Evolutionary conservation across 2,329 filamentous ascomycete genomes (phyloP).

Genomic region (Claviceps pazoutovae): DNA sequence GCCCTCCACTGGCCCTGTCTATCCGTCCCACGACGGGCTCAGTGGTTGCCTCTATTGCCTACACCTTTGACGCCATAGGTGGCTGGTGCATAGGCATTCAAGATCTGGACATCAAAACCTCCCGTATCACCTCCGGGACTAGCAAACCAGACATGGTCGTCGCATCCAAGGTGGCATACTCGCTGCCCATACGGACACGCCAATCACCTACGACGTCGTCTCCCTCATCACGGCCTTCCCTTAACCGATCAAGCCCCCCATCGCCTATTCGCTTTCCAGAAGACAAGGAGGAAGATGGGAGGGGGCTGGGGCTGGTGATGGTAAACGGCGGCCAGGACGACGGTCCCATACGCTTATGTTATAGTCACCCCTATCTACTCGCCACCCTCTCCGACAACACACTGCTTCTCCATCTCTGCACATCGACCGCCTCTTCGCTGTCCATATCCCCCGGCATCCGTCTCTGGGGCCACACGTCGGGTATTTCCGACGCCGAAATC

Average conservation of each 20-base stretch:
- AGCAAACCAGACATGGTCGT: conserved; percentile 15
- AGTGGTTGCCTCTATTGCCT: conserved; percentile 73
- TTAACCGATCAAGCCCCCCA: background rate
- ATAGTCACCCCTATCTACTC: conserved; percentile 72
- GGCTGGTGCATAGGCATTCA: conserved; percentile 91
- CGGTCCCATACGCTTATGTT: conserved; percentile 51
- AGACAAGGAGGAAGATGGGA: too few relatives aligned
- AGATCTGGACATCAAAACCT: conserved; percentile 53
- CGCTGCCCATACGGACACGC: conserved; percentile 18
- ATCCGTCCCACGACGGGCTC: conserved; percentile 52
- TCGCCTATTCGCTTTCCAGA: background rate
- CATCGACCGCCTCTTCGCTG: conserved; percentile 51
- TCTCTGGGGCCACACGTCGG: conserved; percentile 85
- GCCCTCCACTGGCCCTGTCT: conserved; percentile 68
- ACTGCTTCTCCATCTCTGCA: conserved; percentile 67
- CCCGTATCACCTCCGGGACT: conserved; percentile 9
- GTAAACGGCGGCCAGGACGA: conserved; percentile 9
- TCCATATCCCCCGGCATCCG: conserved; percentile 60
- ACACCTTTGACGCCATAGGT: conserved; percentile 62
- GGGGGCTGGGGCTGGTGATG: too few relatives aligned
- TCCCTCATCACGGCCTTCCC: background rate
- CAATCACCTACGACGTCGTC: conserved; percentile 6
- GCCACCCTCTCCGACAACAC: conserved; percentile 81
- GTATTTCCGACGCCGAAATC: conserved; percentile 73
- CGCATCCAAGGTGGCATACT: conserved; percentile 23